Conservation (phyloP, 208 protist genomes). For the Trypanosoma congolense region DNA sequence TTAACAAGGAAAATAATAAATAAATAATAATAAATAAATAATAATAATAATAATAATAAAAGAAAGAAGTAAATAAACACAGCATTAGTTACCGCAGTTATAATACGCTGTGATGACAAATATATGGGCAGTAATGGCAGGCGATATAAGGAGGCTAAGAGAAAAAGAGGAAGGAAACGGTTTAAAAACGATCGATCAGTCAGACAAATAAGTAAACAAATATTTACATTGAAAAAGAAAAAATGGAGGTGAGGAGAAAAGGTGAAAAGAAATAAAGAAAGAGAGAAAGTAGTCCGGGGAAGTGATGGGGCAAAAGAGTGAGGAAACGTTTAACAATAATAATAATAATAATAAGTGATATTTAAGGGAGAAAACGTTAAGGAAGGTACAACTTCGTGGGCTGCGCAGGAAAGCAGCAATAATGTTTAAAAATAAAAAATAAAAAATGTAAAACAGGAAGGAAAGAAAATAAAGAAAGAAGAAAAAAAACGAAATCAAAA, state of each 20-base stretch:
- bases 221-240: neutral
- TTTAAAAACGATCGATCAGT: neutral
- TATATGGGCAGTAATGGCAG: too few relatives aligned
- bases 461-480: slow-evolving; percentile 2
- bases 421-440: neutral
- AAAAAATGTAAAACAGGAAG: neutral
- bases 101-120: too few relatives aligned
- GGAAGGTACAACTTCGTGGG: neutral
- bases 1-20: slow-evolving; percentile 2
- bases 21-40: neutral
- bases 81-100: too few relatives aligned
- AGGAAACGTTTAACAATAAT: neutral
- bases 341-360: neutral
- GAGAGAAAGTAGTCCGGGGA: neutral
- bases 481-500: slow-evolving; percentile 6
- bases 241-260: neutral
- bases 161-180: neutral
- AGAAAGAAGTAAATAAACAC: too few relatives aligned
- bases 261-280: neutral
- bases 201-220: neutral
- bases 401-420: too few relatives aligned
- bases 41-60: neutral
- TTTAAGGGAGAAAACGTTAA: neutral
- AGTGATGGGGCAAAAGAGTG: neutral
- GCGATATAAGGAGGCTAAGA: too few relatives aligned